phyloP scores from a whole-genome alignment of 768 basidiomycete species.

The Leccinum subgranulosum region DNA sequence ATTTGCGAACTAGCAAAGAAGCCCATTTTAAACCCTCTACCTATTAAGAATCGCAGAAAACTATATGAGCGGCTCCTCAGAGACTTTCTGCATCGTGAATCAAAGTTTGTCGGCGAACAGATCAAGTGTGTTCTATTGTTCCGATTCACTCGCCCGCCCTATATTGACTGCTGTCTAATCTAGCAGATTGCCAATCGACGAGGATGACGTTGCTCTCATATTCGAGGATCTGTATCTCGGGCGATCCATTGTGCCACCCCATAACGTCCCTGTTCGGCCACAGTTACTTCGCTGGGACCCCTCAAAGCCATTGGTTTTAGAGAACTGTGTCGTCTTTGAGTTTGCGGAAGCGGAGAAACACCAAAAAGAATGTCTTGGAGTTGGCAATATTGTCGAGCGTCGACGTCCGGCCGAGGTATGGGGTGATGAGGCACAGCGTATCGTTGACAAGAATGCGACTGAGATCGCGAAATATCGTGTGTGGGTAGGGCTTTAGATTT shows the following conservation, averaged over 20 bases:
- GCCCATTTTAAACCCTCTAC: conserved; percentile 77
- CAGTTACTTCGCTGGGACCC: conserved; percentile 82
- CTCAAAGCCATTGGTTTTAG: conserved; percentile 54
- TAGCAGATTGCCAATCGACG: conserved; percentile 75
- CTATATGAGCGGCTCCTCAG: conserved; percentile 77
- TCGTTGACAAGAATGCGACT: conserved; percentile 55
- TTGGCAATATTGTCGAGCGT: conserved; percentile 5
- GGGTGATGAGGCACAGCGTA: conserved; percentile 58
- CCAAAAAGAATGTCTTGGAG: conserved; percentile 40
- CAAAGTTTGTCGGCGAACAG: conserved; percentile 55
- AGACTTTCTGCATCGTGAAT: conserved; percentile 74
- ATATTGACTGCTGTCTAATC: background rate
- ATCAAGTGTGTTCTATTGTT: conserved; percentile 44
- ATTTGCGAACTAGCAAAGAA: conserved; percentile 82
- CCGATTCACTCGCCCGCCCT: background rate
- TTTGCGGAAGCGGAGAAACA: conserved; percentile 71
- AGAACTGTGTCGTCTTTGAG: conserved; percentile 88
- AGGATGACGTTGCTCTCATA: conserved; percentile 78
- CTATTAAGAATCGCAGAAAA: conserved; percentile 83
- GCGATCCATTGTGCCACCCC: conserved; percentile 75
- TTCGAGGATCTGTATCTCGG: conserved; percentile 87
- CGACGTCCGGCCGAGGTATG: conserved; percentile 56
- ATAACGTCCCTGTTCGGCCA: conserved; percentile 68
- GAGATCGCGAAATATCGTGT: conserved; percentile 57
- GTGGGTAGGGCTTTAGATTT: conserved; percentile 41